Percentiles rank a stretch among this genome's conserved stretches.
Evolutionary conservation across 2,329 filamentous ascomycete genomes (phyloP).

Genomic region (Fusarium drepaniforme): DNA sequence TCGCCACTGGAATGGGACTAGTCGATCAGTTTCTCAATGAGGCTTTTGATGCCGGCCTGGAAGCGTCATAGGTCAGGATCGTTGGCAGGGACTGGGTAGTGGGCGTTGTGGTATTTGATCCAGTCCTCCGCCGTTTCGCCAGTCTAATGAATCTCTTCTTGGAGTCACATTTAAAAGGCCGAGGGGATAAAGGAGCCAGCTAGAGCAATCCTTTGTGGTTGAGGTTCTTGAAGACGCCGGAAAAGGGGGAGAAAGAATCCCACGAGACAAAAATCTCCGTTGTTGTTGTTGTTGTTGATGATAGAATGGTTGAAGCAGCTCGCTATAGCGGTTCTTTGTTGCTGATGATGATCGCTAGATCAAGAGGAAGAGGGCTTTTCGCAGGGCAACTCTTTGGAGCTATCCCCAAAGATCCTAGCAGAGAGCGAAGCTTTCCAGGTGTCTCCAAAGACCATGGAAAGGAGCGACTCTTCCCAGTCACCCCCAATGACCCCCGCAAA

Average conservation of each 20-base stretch:
- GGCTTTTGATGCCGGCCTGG: neutral
- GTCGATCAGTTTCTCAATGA: neutral
- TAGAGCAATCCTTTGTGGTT: neutral
- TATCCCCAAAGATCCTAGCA: neutral
- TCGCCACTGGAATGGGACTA: neutral
- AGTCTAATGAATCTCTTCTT: neutral
- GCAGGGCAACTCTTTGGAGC: neutral
- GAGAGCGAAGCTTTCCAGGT: neutral
- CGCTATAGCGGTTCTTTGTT: neutral
- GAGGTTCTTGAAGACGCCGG: neutral
- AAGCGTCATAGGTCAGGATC: neutral
- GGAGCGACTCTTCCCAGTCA: neutral
- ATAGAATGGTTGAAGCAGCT: neutral
- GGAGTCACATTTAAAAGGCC: too few species aligned
- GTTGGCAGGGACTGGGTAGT: neutral
- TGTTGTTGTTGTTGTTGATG: neutral
- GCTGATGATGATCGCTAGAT: neutral
- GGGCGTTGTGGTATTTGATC: neutral
- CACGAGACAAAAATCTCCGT: neutral
- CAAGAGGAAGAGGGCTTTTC: neutral
- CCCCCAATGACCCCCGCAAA: neutral
- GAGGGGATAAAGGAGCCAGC: too few species aligned
- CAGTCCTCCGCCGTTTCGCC: neutral
- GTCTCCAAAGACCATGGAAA: neutral
- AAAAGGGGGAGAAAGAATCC: neutral